Percentiles rank a stretch among this genome's conserved stretches.
Evolutionary conservation across 2,329 filamentous ascomycete genomes (phyloP).

Genomic region (Sordariomycetes sp.): DNA sequence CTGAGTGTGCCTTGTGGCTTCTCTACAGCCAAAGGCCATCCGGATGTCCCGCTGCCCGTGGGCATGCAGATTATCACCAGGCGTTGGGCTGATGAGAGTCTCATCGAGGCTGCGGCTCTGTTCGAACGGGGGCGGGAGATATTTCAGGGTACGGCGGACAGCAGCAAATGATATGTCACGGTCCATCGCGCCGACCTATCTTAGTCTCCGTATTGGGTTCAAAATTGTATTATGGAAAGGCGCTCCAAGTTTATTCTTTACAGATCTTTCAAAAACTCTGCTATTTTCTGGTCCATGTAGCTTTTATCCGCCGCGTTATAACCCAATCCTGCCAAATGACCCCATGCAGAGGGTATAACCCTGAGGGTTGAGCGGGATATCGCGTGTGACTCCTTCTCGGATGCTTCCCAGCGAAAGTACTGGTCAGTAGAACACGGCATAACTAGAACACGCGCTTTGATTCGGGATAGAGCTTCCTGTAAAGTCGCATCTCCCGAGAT

Average conservation of each 20-base stretch:
- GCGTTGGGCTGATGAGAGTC: constrained; percentile 15
- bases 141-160: background rate
- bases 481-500: constrained; percentile 20
- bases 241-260: no score
- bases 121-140: constrained; percentile 12
- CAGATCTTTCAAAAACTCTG: constrained; percentile 12
- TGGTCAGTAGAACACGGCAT: constrained; percentile 53
- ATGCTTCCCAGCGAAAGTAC: constrained; percentile 43
- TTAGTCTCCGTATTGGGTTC: background rate
- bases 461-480: constrained; percentile 41
- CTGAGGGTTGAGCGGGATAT: constrained; percentile 17
- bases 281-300: constrained; percentile 20
- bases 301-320: constrained; percentile 15
- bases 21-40: constrained; percentile 5
- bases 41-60: constrained; percentile 12
- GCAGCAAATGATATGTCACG: background rate
- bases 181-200: background rate
- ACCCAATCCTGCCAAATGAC: constrained; percentile 22
- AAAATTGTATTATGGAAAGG: no score
- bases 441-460: constrained; percentile 52
- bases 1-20: constrained; percentile 30
- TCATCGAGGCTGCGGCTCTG: constrained; percentile 13
- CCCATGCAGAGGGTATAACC: constrained; percentile 24
- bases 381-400: constrained; percentile 17
- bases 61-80: constrained; percentile 19